phyloP scores from a whole-genome alignment of 2,329 filamentous ascomycete species.

The Beauveria scarabaeidicola region DNA sequence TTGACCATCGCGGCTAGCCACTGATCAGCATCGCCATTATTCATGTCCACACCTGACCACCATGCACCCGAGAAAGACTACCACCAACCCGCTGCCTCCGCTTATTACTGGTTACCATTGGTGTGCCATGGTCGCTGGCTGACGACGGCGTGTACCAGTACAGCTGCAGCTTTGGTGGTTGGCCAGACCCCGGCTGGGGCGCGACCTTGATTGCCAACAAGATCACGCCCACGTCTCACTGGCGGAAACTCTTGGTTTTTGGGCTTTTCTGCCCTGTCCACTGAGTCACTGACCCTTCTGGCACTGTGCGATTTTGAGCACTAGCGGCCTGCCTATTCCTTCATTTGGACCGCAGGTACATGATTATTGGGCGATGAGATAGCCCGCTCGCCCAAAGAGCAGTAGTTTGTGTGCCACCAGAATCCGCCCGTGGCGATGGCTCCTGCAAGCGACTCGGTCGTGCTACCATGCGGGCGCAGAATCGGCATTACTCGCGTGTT shows the following conservation, averaged over 20 bases:
- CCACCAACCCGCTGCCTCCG: too few species aligned
- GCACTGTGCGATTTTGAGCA: constrained; percentile 1
- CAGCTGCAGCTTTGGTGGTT: neutral
- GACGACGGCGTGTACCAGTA: too few species aligned
- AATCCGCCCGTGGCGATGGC: neutral
- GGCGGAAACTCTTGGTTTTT: neutral
- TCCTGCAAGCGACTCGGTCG: neutral
- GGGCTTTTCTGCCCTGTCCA: neutral
- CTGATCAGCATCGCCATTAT: neutral
- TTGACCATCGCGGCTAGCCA: neutral
- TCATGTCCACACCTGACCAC: neutral
- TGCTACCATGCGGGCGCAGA: neutral
- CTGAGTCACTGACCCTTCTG: neutral
- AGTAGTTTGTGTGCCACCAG: neutral
- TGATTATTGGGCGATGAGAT: constrained; percentile 3
- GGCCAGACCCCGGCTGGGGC: neutral
- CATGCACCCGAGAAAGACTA: neutral
- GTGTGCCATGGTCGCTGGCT: neutral
- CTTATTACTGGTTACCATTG: too few species aligned
- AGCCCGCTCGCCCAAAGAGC: neutral
- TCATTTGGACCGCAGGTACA: constrained; percentile 8
- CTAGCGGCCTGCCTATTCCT: constrained; percentile 6
- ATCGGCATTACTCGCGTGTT: too few species aligned
- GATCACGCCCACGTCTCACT: neutral
- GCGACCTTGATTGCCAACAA: neutral